These are phyloP conservation scores for Venturia aucupariae DNA, from an alignment of 2,329 filamentous ascomycete genomes.

Conservation along the genomic window DNA sequence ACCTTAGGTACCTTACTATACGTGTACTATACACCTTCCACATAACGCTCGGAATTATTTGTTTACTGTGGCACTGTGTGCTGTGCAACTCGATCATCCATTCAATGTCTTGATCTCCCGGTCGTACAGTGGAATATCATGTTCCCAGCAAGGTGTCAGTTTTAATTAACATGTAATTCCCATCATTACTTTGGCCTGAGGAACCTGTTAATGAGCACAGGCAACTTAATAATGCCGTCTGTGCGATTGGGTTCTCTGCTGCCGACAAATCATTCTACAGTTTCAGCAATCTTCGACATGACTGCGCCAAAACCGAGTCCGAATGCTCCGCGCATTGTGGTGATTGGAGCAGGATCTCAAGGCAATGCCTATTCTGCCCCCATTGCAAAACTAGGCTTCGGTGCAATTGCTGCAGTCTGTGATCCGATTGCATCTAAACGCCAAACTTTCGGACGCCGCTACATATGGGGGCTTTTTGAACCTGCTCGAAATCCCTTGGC, in stretches of 20 bases:
- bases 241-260: not conserved
- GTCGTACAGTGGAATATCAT: not conserved
- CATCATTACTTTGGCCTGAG: not conserved
- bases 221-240: not conserved
- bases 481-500: slow-evolving; percentile 31
- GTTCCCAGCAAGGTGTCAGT: not conserved
- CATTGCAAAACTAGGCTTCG: slow-evolving; percentile 27
- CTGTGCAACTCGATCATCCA: not conserved
- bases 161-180: not conserved
- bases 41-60: not conserved
- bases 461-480: slow-evolving; percentile 56
- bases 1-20: no score
- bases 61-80: no score
- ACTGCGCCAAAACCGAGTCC: not conserved
- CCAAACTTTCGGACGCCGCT: slow-evolving; percentile 55
- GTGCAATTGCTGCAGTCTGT: slow-evolving; percentile 67
- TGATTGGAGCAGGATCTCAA: slow-evolving; percentile 32
- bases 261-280: not conserved
- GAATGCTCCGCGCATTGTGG: slow-evolving; percentile 21
- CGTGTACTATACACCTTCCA: no score
- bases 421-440: slow-evolving; percentile 77
- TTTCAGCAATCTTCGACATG: not conserved
- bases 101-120: not conserved
- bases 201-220: not conserved
- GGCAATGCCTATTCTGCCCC: slow-evolving; percentile 27